Evolutionary conservation across 2,329 filamentous ascomycete species (phyloP).

Genomic region (Epichloe gansuensis): DNA sequence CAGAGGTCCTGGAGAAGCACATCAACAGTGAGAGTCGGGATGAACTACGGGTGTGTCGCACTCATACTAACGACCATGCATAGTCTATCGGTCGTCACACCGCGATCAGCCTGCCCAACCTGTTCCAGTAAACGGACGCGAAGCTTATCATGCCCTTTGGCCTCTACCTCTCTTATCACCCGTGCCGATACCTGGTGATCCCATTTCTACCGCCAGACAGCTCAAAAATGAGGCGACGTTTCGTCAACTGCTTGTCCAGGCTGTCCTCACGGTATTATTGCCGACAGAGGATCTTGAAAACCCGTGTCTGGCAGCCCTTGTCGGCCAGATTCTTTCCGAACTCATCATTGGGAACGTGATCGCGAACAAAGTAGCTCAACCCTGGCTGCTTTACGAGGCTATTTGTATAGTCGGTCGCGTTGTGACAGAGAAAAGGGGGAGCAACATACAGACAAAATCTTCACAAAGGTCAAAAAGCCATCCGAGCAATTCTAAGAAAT

Average conservation of each 20-base stretch:
- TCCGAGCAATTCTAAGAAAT: conserved; percentile 14
- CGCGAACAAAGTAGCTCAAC: conserved; percentile 69
- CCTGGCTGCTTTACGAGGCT: conserved; percentile 79
- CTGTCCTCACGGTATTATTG: conserved; percentile 68
- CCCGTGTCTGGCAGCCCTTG: conserved; percentile 67
- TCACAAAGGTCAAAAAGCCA: conserved; percentile 2
- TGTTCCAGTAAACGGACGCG: conserved; percentile 48
- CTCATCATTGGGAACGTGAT: conserved; percentile 77
- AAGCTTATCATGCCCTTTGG: conserved; percentile 72
- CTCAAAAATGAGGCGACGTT: conserved; percentile 69
- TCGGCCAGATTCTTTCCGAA: conserved; percentile 80
- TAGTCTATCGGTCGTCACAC: conserved; percentile 63
- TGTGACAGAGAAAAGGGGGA: conserved; percentile 18
- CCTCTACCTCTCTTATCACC: conserved; percentile 74
- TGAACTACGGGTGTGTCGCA: not conserved
- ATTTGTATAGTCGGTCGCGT: conserved; percentile 57
- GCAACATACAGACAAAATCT: conserved; percentile 1
- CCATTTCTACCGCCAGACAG: conserved; percentile 45
- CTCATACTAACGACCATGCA: conserved; percentile 2
- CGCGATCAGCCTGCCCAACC: conserved; percentile 44
- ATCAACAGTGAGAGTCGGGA: conserved; percentile 48
- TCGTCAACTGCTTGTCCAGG: conserved; percentile 77
- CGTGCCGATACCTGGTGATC: conserved; percentile 47
- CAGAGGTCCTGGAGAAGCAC: conserved; percentile 69
- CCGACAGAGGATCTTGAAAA: conserved; percentile 91